Conservation (phyloP, 805 yeast species). For the Kazachstania taianensis region DNA sequence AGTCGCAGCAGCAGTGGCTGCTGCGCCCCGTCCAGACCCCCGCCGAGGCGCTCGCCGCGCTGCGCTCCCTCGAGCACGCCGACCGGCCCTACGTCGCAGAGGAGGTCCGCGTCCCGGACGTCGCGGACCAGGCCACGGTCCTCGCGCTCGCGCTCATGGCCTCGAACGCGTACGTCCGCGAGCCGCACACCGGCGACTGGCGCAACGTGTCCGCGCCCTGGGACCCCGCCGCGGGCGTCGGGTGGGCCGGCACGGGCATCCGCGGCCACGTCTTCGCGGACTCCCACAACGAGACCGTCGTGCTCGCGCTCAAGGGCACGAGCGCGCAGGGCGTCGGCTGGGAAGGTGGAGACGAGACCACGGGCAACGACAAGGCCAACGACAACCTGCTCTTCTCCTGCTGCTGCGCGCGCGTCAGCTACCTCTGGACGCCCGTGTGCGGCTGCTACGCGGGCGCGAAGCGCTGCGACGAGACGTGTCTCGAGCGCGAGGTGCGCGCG, state of each 20-base stretch:
- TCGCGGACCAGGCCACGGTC: constrained; percentile 64
- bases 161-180: constrained; percentile 78
- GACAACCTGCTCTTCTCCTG: constrained; percentile 88
- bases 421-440: constrained; percentile 90
- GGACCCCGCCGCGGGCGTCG: constrained; percentile 50
- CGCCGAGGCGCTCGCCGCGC: too few relatives aligned
- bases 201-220: constrained; percentile 59
- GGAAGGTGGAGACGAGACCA: constrained; percentile 71
- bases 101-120: constrained; percentile 54
- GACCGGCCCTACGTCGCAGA: too few relatives aligned
- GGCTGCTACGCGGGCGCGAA: constrained; percentile 80
- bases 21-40: too few relatives aligned
- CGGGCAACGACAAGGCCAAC: constrained; percentile 68
- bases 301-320: constrained; percentile 84
- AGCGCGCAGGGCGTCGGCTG: constrained; percentile 72
- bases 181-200: constrained; percentile 81
- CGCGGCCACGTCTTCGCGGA: constrained; percentile 84
- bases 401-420: constrained; percentile 89
- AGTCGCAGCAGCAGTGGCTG: too few relatives aligned
- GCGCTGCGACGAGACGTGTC: constrained; percentile 80
- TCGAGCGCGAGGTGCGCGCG: constrained; percentile 63
- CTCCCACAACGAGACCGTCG: constrained; percentile 47
- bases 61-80: too few relatives aligned
- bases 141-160: constrained; percentile 74
- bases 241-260: constrained; percentile 80